Base-by-base conservation (phyloP, 768 basidiomycete species). In the Trametes cingulata region DNA sequence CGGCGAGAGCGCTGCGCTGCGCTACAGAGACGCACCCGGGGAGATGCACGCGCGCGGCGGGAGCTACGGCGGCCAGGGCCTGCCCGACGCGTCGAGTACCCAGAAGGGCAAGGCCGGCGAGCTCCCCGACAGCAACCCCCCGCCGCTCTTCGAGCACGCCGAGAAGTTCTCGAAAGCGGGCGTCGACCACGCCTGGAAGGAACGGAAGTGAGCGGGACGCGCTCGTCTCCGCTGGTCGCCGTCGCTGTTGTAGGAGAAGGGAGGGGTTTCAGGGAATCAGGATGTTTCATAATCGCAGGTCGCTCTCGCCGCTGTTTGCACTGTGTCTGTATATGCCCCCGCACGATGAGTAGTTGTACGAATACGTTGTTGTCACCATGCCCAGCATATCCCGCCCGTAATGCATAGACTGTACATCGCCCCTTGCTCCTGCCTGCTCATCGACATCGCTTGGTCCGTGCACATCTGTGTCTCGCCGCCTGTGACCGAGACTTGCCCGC, bases 121-220 rank as follows among this genome's bases (percentile, higher is more conserved):
- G 54, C 76, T 82, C 24, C 74, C 72, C 14, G 77, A 78, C 45
- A 72, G 79, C 62, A 84, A 83, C 64, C 78, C 80, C 2, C 79
- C 74, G 41, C 80, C 80, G 15, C 76, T 80, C 56, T 74, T 74
- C 29, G 65, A 65, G 29, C 76, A 73, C 51, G 80, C 77, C 19
- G 77, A 78, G 68, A 74, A 72, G 61, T 80, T 76, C 72, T 77
- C 78, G 46, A 80, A 75, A 68, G 72, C 75, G 59, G 84, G 80
- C 42, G 67, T 81, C 33, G 70, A 77, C 61, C 75, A 75, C 51
- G 78, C 78, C 53, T 81, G 80, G 82, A 80, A 81, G 73, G 68
- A 70, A 62, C 76, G 81, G 65, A 83, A 79, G 51, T 66, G 62
- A 66, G 40, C 49, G 20, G 17, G 42, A 1, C n/a, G 6, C 39